Evolutionary conservation across 2,329 filamentous ascomycete genomes (phyloP).

Genomic region (Tolypocladium tundrense): DNA sequence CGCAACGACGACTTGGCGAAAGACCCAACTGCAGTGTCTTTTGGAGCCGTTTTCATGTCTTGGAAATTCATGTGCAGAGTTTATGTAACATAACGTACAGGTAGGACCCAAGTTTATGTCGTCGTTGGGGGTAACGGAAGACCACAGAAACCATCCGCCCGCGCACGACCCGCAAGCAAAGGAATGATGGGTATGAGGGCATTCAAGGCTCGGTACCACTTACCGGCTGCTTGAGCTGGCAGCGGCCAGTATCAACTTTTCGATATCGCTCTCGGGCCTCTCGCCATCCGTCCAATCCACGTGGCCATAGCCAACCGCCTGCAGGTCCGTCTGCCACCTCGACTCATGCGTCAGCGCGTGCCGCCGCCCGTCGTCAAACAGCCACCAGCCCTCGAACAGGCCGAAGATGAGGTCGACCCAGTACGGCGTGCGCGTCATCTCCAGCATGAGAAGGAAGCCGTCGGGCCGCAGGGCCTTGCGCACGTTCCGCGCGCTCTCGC

Average conservation of each 20-base stretch:
- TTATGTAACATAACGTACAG: too few species aligned
- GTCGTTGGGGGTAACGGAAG: too few species aligned
- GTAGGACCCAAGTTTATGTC: too few species aligned
- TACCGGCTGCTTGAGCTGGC: neutral
- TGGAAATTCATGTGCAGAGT: too few species aligned
- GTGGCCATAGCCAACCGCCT: conserved; percentile 6
- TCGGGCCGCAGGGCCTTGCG: conserved; percentile 5
- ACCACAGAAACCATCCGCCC: too few species aligned
- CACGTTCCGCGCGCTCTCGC: conserved; percentile 7
- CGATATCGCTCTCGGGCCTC: conserved; percentile 4
- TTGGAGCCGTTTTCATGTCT: too few species aligned
- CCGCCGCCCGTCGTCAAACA: conserved; percentile 10
- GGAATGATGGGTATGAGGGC: neutral
- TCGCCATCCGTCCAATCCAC: conserved; percentile 11
- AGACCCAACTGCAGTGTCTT: too few species aligned
- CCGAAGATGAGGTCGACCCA: conserved; percentile 23
- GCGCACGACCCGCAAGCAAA: neutral
- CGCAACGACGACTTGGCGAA: too few species aligned
- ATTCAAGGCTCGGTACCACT: neutral
- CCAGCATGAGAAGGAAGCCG: conserved; percentile 8
- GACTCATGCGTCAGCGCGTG: conserved; percentile 5
- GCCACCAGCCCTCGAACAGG: conserved; percentile 25
- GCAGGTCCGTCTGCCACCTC: conserved; percentile 6
- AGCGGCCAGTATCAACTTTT: conserved; percentile 5
- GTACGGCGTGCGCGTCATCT: conserved; percentile 6